These are phyloP conservation scores for Silene latifolia DNA, from an alignment of 148 eudicot genomes.

Conservation along the genomic window DNA sequence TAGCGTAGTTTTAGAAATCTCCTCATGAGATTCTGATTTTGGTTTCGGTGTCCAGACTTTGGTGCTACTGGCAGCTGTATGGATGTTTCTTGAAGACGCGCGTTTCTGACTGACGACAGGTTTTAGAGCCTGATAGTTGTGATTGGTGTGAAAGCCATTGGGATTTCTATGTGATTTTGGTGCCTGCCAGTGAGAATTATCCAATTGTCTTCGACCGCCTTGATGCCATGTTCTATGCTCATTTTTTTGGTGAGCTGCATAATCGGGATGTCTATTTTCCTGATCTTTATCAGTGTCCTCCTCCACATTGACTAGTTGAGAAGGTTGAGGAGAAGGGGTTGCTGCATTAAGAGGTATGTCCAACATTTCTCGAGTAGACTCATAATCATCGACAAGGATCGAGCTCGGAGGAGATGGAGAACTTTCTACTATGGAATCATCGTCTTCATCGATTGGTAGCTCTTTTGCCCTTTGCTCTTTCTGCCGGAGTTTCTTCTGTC, in stretches of 20 bases:
- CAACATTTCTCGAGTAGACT: constrained; percentile 30
- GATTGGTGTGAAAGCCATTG: constrained; percentile 41
- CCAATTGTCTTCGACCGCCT: constrained; percentile 29
- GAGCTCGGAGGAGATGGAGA: constrained; percentile 35
- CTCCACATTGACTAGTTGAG: constrained; percentile 34
- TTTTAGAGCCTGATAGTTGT: constrained; percentile 41
- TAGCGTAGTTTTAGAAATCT: constrained; percentile 18
- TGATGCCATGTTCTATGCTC: constrained; percentile 31
- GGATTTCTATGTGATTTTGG: constrained; percentile 44
- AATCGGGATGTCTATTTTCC: constrained; percentile 34
- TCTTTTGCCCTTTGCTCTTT: constrained; percentile 68
- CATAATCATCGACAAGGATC: constrained; percentile 31
- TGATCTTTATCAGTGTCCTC: constrained; percentile 12
- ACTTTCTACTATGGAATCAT: constrained; percentile 31
- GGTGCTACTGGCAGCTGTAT: constrained; percentile 31
- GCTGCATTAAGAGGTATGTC: constrained; percentile 22
- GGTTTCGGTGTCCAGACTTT: constrained; percentile 71
- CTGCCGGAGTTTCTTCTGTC: constrained; percentile 68
- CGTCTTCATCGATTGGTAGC: constrained; percentile 36
- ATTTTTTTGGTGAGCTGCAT: constrained; percentile 22
- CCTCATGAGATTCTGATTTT: constrained; percentile 40
- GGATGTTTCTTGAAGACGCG: constrained; percentile 35
- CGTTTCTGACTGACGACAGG: constrained; percentile 43
- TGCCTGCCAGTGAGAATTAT: constrained; percentile 45
- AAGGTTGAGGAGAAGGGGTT: constrained; percentile 29